Evolutionary conservation across 1,139 yeast species (phyloP).

Genomic region (Yamadazyma atlantica): DNA sequence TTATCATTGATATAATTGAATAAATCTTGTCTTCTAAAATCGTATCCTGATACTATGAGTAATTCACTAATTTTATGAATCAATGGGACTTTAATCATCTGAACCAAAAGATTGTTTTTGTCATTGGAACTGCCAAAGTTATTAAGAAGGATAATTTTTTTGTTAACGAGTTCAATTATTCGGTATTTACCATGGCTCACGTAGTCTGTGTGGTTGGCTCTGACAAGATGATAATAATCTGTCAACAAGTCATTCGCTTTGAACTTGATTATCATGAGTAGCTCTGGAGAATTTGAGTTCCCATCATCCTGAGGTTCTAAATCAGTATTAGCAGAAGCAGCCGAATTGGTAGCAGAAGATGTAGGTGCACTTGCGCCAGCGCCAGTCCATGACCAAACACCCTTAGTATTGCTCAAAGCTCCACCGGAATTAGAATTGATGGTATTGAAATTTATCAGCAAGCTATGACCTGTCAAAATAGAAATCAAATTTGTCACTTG

Average conservation of each 20-base stretch:
- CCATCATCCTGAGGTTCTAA: not conserved
- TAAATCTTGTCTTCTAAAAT: constrained; percentile 33
- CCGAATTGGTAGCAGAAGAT: not conserved
- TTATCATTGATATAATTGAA: constrained; percentile 22
- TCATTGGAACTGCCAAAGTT: constrained; percentile 13
- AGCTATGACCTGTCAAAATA: not conserved
- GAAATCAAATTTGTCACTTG: not conserved
- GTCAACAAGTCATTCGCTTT: constrained; percentile 22
- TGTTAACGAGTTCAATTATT: constrained; percentile 38
- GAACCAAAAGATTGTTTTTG: constrained; percentile 5
- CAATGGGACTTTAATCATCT: constrained; percentile 13
- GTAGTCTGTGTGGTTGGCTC: constrained; percentile 12
- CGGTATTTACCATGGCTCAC: constrained; percentile 15
- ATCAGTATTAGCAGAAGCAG: not conserved
- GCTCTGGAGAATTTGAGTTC: not conserved
- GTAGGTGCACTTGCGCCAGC: not conserved
- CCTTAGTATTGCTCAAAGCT: no score
- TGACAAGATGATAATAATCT: constrained; percentile 32
- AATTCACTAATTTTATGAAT: constrained; percentile 28
- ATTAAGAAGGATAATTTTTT: constrained; percentile 32
- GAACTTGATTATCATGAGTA: constrained; percentile 11
- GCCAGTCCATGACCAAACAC: not conserved
- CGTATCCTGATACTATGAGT: constrained; percentile 31
- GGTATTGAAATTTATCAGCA: not conserved
- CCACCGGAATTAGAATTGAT: not conserved